Evolutionary conservation across 2,329 filamentous ascomycete species (phyloP).

Genomic region (Colletotrichum sp.): DNA sequence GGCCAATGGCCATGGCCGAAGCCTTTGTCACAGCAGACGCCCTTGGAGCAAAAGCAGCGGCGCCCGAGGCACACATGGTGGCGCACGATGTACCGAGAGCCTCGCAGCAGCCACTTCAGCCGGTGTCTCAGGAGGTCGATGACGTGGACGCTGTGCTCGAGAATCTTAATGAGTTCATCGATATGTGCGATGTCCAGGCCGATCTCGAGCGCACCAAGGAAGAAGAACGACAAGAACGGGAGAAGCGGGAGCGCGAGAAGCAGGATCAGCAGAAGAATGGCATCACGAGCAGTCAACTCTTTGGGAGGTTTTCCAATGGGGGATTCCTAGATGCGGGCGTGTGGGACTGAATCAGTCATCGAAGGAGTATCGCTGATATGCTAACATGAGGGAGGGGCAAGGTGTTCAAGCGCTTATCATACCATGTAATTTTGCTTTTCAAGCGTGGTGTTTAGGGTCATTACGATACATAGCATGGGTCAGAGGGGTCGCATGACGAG

Average conservation of each 20-base stretch:
- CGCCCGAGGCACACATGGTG: conserved; percentile 14
- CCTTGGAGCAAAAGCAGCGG: background rate
- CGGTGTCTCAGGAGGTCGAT: conserved; percentile 31
- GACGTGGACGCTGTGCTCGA: conserved; percentile 51
- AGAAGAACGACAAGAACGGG: background rate
- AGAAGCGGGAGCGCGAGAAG: background rate
- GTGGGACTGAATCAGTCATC: background rate
- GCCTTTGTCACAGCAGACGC: conserved; percentile 52
- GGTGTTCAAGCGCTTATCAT: background rate
- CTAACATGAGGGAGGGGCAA: background rate
- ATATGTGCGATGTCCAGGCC: conserved; percentile 39
- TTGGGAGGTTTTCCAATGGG: background rate
- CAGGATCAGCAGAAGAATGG: background rate
- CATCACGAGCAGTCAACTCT: background rate
- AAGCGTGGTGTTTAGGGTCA: background rate
- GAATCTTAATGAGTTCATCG: conserved; percentile 50
- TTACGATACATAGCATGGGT: background rate
- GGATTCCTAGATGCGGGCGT: conserved; percentile 4
- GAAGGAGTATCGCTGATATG: background rate
- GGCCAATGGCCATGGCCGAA: conserved; percentile 51
- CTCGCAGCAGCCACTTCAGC: background rate
- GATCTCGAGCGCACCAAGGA: conserved; percentile 23
- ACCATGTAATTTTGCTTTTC: background rate
- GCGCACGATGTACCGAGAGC: background rate
- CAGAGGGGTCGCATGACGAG: background rate